These are phyloP conservation scores for Davidsoniella virescens DNA, from an alignment of 2,329 filamentous ascomycete genomes.

Conservation along the genomic window DNA sequence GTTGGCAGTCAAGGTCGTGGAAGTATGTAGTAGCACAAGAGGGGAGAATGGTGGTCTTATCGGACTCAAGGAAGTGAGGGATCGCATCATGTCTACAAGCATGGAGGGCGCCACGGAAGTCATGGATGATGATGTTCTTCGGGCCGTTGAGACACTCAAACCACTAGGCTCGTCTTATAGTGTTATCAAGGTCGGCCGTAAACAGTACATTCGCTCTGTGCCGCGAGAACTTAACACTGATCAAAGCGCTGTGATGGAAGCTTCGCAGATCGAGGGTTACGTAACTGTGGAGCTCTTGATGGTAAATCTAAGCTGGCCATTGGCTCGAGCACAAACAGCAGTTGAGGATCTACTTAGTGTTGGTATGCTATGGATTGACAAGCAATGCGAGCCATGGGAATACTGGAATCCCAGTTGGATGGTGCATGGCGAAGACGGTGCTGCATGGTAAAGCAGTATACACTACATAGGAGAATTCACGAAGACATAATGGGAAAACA, in stretches of 20 bases:
- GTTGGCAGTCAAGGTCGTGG: conserved; percentile 86
- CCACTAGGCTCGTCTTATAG: conserved; percentile 81
- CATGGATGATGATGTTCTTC: conserved; percentile 81
- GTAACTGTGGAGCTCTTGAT: conserved; percentile 81
- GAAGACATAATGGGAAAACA: neutral
- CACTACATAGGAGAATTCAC: neutral
- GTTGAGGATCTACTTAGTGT: conserved; percentile 80
- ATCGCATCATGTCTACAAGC: conserved; percentile 54
- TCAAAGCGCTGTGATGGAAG: conserved; percentile 82
- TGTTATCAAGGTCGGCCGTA: conserved; percentile 67
- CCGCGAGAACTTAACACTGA: conserved; percentile 92
- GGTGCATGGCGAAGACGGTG: conserved; percentile 21
- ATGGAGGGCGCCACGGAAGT: conserved; percentile 66
- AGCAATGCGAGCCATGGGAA: conserved; percentile 62
- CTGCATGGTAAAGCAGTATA: neutral
- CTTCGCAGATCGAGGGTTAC: conserved; percentile 75
- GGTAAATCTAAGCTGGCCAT: conserved; percentile 72
- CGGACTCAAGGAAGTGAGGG: conserved; percentile 62
- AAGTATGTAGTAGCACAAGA: conserved; percentile 73
- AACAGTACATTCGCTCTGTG: conserved; percentile 77
- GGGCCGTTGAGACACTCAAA: conserved; percentile 72
- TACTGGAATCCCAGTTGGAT: conserved; percentile 84
- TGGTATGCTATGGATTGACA: conserved; percentile 87
- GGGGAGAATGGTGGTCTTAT: conserved; percentile 88
- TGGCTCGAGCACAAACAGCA: conserved; percentile 70